Evolutionary conservation across 1,284 basidiomycete genomes (phyloP), one percentile per base, ranked within the genome.

Genomic region (Cutaneotrichosporon sp.): DNA sequence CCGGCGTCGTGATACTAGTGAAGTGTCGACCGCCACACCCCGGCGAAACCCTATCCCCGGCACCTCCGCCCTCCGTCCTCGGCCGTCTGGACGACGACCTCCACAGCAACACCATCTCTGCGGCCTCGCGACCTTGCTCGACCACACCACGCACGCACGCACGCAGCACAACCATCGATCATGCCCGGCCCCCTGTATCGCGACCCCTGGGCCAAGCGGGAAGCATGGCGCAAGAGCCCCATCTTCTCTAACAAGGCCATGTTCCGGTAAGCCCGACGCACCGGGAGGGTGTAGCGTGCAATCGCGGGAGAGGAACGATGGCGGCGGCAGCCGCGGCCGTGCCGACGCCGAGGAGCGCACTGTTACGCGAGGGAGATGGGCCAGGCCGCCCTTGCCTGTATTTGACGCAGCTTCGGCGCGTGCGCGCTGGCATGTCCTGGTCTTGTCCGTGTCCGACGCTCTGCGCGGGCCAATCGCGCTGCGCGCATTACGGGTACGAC

Each of bases 131-230:
- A 13, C 20, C 40, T 23, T 23, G 22, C n/a, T 15, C 34, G 42
- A 38, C 33, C 26, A 34, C 51, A 18, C 49, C 36, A 35, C 40
- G n/a, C n/a, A n/a, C n/a, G n/a, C n/a, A n/a, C n/a, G n/a, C n/a
- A n/a, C n/a, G n/a, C n/a, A n/a, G n/a, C 43, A 17, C 37, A 26
- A 43, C 34, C 47, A 30, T 39, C 42, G 37, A 48, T 44, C 57
- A 75, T 74, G 71, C 68, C 72, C 46, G 68, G 70, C 48, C 86
- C 85, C 40, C 77, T 90, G 51, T 93, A 85, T 73, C 84, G 89
- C 74, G 91, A 97, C 73, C 90, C 91, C 49, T 96, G 91, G 92
- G 89, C 88, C 20, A 90, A 88, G 77, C 80, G 85, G 58, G 91
- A 97, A 70, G 89, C 90, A 49, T 97, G 91, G 91, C 82, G 91